Base-by-base conservation (phyloP, 2,329 filamentous ascomycete species). In the Colletotrichum orbiculare region DNA sequence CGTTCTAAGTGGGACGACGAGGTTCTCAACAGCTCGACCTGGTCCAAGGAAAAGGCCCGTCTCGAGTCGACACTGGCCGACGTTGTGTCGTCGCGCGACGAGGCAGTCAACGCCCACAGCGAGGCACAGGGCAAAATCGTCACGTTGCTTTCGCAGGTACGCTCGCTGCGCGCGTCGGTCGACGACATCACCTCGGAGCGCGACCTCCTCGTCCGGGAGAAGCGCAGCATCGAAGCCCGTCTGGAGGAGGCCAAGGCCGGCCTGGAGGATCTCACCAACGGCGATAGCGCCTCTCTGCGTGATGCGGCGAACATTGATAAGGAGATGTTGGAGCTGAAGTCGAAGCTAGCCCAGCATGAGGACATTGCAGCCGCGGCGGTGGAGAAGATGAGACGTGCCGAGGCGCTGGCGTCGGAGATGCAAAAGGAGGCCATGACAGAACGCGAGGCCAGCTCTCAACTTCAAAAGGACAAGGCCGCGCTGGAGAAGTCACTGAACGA, bases 1-100 rank as follows among this genome's bases (percentile, higher is more conserved):
- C 89, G 96, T 69, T 94, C 90, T 71, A 98, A 98, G 80, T 98
- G 96, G 95, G 96, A 99, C 73, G 93, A 98, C 72, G 95, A 99
- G 79, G 93, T 98, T 10, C 87, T 98, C 71, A 98, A 98, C 80
- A 97, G 93, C 78, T 97, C 94, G 13, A 97, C 95, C 1, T 98
- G 96, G 94, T 94, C 94, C 11, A 99, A 99, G 81, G 95, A 99
- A 80, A 98, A 98, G 83, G 87, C 93, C 13, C 90, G 95, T 13
- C 85, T 99, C 45, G 95, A 98, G 76, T 89, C 94, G 66, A 96
- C 94, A 6, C 84, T 99, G 59, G 89, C 95, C 54, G 94, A 97
- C 75, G 87, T 98, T 38, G 91, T 92, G 10, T 90, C 92, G 53
- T 97, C 94, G n/a, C 89, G 95, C 3, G 95, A 99, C 69, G 96